Percentiles rank a stretch among this genome's conserved stretches.
These are phyloP conservation scores for Podaxis sp. DNA, from an alignment of 768 basidiomycete genomes.

Conservation along the genomic window DNA sequence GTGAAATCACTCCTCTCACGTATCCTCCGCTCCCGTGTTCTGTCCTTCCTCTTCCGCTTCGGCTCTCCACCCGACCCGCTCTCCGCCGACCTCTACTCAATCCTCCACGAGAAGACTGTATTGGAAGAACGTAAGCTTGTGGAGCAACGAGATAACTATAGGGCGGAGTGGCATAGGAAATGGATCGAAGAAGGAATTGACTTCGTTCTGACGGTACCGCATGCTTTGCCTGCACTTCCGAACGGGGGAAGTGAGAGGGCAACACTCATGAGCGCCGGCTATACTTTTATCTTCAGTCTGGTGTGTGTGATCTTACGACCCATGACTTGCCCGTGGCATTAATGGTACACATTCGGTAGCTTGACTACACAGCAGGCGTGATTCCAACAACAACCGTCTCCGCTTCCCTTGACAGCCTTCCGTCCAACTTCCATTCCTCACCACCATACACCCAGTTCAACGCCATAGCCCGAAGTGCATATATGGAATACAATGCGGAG, in stretches of 20 bases:
- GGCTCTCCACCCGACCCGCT: conserved; percentile 32
- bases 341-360: conserved; percentile 20
- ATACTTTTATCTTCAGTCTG: conserved; percentile 65
- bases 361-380: conserved; percentile 56
- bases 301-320: conserved; percentile 33
- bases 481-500: conserved; percentile 50
- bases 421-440: conserved; percentile 27
- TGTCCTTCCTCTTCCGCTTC: conserved; percentile 37
- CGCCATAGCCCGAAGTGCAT: conserved; percentile 32
- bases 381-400: conserved; percentile 56
- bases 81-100: conserved; percentile 29
- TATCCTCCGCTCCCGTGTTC: conserved; percentile 30
- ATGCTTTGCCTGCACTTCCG: conserved; percentile 56
- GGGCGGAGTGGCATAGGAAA: conserved; percentile 40
- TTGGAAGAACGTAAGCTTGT: conserved; percentile 48
- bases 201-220: conserved; percentile 58
- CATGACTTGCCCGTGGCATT: not conserved
- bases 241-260: conserved; percentile 46
- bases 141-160: conserved; percentile 37
- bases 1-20: conserved; percentile 41
- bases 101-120: conserved; percentile 44
- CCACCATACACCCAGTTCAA: conserved; percentile 28
- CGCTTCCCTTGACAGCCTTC: conserved; percentile 29
- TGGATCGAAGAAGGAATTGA: conserved; percentile 51
- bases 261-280: conserved; percentile 55